Conservation (phyloP, 1,139 yeast species). For the Pichia sp. region DNA sequence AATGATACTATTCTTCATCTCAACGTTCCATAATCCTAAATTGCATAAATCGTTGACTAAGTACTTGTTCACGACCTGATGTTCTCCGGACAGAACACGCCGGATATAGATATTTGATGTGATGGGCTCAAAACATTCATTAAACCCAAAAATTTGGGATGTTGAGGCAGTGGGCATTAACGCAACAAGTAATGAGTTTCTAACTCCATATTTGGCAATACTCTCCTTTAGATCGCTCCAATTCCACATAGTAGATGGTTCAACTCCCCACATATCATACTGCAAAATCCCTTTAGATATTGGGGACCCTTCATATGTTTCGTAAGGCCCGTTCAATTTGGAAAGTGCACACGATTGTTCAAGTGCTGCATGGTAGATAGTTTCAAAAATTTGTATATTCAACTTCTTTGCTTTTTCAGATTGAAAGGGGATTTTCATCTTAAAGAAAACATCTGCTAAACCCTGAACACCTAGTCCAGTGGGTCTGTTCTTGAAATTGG, state of each 20-base stretch:
- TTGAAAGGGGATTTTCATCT: slow-evolving; percentile 46
- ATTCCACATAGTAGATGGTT: slow-evolving; percentile 45
- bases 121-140: slow-evolving; percentile 54
- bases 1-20: slow-evolving; percentile 72
- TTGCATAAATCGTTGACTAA: slow-evolving; percentile 44
- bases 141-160: slow-evolving; percentile 51
- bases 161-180: slow-evolving; percentile 65
- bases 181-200: slow-evolving; percentile 52
- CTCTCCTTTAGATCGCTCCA: slow-evolving; percentile 42
- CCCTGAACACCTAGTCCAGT: slow-evolving; percentile 58
- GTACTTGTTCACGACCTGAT: slow-evolving; percentile 49
- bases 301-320: slow-evolving; percentile 47
- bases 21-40: slow-evolving; percentile 43
- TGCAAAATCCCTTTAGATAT: slow-evolving; percentile 48
- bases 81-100: slow-evolving; percentile 53
- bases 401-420: slow-evolving; percentile 44
- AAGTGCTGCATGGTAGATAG: slow-evolving; percentile 52
- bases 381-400: slow-evolving; percentile 49
- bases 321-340: slow-evolving; percentile 39
- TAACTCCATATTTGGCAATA: slow-evolving; percentile 38
- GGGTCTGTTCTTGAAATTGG: slow-evolving; percentile 49
- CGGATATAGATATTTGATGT: slow-evolving; percentile 52
- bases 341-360: slow-evolving; percentile 51
- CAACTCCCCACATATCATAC: slow-evolving; percentile 47
- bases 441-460: slow-evolving; percentile 49